Evolutionary conservation across 306 rosid species (phyloP), one percentile per base, ranked within the genome.

Genomic region (Malus orientalis): DNA sequence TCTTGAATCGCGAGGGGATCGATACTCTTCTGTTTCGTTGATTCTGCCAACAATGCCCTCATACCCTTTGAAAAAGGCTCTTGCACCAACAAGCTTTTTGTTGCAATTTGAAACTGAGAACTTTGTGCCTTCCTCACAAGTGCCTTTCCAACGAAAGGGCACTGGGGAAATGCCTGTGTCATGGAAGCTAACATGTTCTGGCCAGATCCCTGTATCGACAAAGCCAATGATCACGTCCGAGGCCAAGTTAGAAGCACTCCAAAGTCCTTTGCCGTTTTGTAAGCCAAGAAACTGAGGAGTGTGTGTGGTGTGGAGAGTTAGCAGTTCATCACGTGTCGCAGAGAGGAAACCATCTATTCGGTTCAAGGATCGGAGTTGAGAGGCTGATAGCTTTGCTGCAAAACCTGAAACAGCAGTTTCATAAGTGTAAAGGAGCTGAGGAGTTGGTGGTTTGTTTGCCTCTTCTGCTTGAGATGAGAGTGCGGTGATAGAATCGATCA

Each of bases 181-280:
- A 49, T 62, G 70, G 71, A 91, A 91, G 76, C 97, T 91, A 9
- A 79, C 36, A 22, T 91, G 94, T 54, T 91, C 94, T 2, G 97
- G 97, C 97, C 97, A 91, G 53, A 91, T 84, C 33, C 94, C 94
- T 0, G 97, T 81, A 62, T 91, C 97, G 19, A 91, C 78, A 27
- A 89, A 58, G 11, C 92, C 94, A 23, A 91, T 77, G 30, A 91
- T 89, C 33, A 87, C 87, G 64, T 91, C 91, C 4, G 86, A 80
- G 73, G 90, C 87, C 74, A 88, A 82, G 79, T 76, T 85, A 3
- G 86, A 19, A 71, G 84, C 71, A 79, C 76, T 75, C 94, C 87
- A 91, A 47, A 91, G 92, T 45, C 93, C 90, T 59, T 6, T 76
- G 13, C 81, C 89, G 5, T 20, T 59, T 11, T 51, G 71, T 20